Evolutionary conservation across 2,329 filamentous ascomycete genomes (phyloP).

Genomic region (Aureobasidium subglaciale): DNA sequence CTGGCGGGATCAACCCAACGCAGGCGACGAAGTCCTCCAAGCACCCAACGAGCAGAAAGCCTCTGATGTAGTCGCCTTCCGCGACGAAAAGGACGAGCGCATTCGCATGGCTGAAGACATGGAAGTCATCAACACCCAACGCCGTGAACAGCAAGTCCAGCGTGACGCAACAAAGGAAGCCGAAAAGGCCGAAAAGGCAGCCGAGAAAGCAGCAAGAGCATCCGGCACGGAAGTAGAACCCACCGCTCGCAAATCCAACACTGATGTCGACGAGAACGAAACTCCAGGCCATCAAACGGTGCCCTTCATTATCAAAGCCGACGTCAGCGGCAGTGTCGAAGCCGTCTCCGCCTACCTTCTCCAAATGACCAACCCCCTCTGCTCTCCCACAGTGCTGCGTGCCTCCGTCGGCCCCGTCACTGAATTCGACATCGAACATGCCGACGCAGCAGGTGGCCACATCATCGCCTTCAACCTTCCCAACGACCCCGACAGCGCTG

Average conservation of each 20-base stretch:
- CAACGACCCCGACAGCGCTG: conserved; percentile 57
- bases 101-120: conserved; percentile 60
- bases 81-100: conserved; percentile 63
- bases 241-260: conserved; percentile 15
- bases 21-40: conserved; percentile 82
- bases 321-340: conserved; percentile 90
- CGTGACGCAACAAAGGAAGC: conserved; percentile 52
- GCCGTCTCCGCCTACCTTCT: conserved; percentile 73
- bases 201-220: conserved; percentile 27
- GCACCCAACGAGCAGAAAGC: conserved; percentile 71
- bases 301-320: conserved; percentile 83
- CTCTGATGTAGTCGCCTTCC: conserved; percentile 69
- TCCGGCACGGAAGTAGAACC: conserved; percentile 19
- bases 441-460: conserved; percentile 64
- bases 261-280: conserved; percentile 36
- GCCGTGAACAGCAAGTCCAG: conserved; percentile 51
- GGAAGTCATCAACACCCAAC: conserved; percentile 66
- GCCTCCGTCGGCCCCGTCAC: conserved; percentile 69
- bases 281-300: conserved; percentile 49
- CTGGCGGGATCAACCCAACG: conserved; percentile 82
- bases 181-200: conserved; percentile 29
- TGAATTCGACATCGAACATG: conserved; percentile 86
- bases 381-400: conserved; percentile 68
- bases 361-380: conserved; percentile 76
- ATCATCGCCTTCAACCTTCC: conserved; percentile 82